Base-by-base conservation (phyloP, 176 grass and related monocot species). In the Aechmea fasciata region DNA sequence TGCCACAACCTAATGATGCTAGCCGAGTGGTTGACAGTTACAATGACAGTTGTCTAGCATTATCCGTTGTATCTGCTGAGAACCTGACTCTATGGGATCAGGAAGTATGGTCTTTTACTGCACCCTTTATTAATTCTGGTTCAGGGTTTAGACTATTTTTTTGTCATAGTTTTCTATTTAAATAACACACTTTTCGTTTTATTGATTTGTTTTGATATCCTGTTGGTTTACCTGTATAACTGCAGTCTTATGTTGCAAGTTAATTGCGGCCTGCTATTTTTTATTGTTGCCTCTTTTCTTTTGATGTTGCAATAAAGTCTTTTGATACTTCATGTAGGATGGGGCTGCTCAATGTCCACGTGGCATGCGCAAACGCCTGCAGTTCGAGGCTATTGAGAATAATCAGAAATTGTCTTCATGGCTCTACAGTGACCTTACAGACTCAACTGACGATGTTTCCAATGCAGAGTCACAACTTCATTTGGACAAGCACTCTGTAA, bases 301-400 rank as follows among this genome's bases (percentile, higher is more conserved):
- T 67, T 13, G 20, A n/a, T 18, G 11, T 48, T 67, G 28, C 22
- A 67, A n/a, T 67, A 15, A 67, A 67, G 48, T 47, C 64, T 15
- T 69, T 49, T 77, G 41, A 13, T 49, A 59, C n/a, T 69, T 8
- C 11, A 50, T 77, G 25, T 69, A 77, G 75, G 75, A 77, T 22
- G 33, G 1, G 15, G 20, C 17, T 62, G 13, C 75, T 61, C 75
- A 77, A 47, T 18, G 25, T 69, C 75, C 69, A 57, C 65, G 66
- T 33, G 75, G 65, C 11, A 77, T 77, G 75, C 75, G 75, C 53
- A 77, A 69, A 54, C 65, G 75, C 11, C 65, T 77, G 55, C 52
- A 77, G 50, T 77, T 77, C 62, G 75, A 69, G 29, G 53, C 66
- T 77, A 47, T 61, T 61, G 66, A 61, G 20, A 77, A 77, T 61